These are phyloP conservation scores for Apocynum venetum DNA, from an alignment of 257 asterid genomes.

Conservation along the genomic window DNA sequence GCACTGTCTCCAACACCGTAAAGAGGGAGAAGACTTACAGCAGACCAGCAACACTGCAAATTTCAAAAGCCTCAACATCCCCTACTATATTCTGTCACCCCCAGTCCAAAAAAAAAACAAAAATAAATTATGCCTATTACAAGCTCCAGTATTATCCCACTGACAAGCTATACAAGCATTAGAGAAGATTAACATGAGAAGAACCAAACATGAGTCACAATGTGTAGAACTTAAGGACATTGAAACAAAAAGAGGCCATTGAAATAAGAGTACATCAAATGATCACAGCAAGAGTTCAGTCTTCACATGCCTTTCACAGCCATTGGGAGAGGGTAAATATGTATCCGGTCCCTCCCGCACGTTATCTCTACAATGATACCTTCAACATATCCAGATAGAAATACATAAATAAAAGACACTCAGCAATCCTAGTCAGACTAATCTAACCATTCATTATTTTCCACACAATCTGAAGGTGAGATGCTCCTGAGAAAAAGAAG, in stretches of 20 bases:
- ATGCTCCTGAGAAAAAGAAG: background rate
- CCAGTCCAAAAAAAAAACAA: background rate
- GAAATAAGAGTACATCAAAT: background rate
- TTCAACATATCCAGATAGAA: background rate
- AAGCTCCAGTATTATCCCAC: background rate
- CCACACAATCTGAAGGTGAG: background rate
- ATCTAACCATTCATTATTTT: background rate
- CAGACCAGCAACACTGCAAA: background rate
- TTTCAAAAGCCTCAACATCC: background rate
- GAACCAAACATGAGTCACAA: background rate
- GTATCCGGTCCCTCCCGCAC: background rate
- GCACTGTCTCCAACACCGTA: background rate
- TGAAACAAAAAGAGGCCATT: background rate
- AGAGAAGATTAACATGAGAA: background rate
- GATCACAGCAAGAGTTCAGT: background rate
- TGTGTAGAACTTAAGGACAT: background rate
- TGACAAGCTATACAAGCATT: background rate
- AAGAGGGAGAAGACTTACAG: background rate
- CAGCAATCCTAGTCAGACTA: background rate
- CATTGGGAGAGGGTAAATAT: background rate
- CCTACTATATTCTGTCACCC: background rate
- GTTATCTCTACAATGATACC: background rate
- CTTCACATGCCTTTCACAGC: background rate
- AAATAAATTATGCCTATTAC: background rate
- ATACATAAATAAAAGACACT: background rate